phyloP scores from a whole-genome alignment of 179 eudicot species.

The Dionaea muscipula region DNA sequence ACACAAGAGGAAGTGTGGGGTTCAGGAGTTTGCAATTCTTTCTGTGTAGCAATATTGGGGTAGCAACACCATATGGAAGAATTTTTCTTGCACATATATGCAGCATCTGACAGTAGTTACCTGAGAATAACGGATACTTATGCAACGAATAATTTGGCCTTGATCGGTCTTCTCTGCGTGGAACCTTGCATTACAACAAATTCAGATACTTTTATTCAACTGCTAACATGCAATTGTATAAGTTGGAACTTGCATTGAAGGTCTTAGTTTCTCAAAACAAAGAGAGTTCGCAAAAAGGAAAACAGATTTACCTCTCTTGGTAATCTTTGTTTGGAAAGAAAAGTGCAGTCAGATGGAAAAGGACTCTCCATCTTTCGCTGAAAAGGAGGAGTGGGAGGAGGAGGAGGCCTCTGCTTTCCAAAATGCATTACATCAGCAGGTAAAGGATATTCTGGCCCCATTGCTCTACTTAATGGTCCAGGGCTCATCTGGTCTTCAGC shows the following conservation, averaged over 20 bases:
- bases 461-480: constrained; percentile 29
- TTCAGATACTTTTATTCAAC: background rate
- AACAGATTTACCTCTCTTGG: constrained; percentile 54
- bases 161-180: constrained; percentile 56
- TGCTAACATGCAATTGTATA: background rate
- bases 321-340: constrained; percentile 45
- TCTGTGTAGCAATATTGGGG: background rate
- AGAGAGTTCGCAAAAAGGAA: background rate
- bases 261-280: background rate
- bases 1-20: too few species aligned
- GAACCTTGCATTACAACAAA: constrained; percentile 33
- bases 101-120: constrained; percentile 22
- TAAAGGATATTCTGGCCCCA: constrained; percentile 39
- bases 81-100: background rate
- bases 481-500: constrained; percentile 64
- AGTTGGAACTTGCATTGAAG: background rate
- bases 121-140: constrained; percentile 44
- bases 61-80: background rate
- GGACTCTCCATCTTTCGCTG: constrained; percentile 40
- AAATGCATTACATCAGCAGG: constrained; percentile 38
- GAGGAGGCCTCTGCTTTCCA: constrained; percentile 45
- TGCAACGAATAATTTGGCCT: constrained; percentile 37
- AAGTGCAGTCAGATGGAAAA: constrained; percentile 39
- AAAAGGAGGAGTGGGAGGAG: constrained; percentile 36
- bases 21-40: too few species aligned